Evolutionary conservation across 2,329 filamentous ascomycete species (phyloP), one percentile per base, ranked within the genome.

Genomic region (Monilinia polystroma): DNA sequence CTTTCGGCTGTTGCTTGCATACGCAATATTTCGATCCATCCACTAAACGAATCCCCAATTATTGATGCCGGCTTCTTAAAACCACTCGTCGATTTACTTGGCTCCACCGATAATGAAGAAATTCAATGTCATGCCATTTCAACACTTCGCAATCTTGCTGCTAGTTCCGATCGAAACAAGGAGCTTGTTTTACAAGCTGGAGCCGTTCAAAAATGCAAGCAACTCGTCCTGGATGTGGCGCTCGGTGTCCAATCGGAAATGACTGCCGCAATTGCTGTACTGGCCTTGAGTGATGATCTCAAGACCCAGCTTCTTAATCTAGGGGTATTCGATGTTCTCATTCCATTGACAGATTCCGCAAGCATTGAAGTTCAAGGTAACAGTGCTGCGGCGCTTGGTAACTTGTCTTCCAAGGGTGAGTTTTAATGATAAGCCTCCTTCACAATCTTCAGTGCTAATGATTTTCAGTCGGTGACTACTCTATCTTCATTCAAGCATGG

Each of bases 51-150:
- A 80, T 97, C 94, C 14, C 95, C 95, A 0, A 99, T 99, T 71
- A 99, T 99, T 75, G 95, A 99, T 75, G 94, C 94, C 52, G 95
- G 94, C 67, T 99, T 99, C 79, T 80, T 99, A 68, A 93, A 93
- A 77, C 95, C 95, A 0, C 81, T 99, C 66, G 95, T 99, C 32
- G 93, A 98, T 72, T 84, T 99, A 1, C 85, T 99, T 10, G 94
- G 95, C 63, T 96, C 93, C 12, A 97, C 93, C 0, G 94, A 98
- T 73, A 97, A 97, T 76, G 95, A 99, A 78, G 95, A 99, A 77
- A 99, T 99, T 63, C 95, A 99, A 77, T 99, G 95, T 76, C 95
- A 99, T 76, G 95, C 95, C 67, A 99, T 99, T 71, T 98, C 95
- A 6, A 99, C 95, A 0, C 84, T 99, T 59, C 88, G 95, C 70